Percentiles rank a stretch among this genome's conserved stretches.
Conservation (phyloP, 2,329 filamentous ascomycete genomes). For the Furcasterigmium sp. region DNA sequence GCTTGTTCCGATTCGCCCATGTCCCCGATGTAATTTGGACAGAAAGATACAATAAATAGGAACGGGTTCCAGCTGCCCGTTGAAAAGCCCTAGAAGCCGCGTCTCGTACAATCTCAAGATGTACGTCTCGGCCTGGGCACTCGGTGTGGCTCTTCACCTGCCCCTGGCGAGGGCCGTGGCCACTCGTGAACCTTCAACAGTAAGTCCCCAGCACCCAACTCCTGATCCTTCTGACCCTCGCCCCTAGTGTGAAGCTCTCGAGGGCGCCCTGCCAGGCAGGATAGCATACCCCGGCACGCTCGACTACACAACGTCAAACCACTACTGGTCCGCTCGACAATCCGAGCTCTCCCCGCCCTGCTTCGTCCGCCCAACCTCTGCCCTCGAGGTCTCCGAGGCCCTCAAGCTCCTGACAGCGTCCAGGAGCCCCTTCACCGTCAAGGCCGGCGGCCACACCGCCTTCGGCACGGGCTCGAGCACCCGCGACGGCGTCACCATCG, state of each 20-base stretch:
- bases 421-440: conserved; percentile 36
- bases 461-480: conserved; percentile 33
- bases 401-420: conserved; percentile 15
- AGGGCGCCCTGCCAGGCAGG: conserved; percentile 10
- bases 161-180: too few relatives aligned
- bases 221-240: too few relatives aligned
- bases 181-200: too few relatives aligned
- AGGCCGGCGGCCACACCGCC: conserved; percentile 44
- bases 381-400: conserved; percentile 19
- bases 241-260: conserved; percentile 14
- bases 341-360: conserved; percentile 16
- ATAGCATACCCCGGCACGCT: conserved; percentile 16
- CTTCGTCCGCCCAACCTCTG: conserved; percentile 16
- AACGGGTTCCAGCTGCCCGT: too few relatives aligned
- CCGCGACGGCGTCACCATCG: conserved; percentile 20
- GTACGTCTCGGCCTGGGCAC: too few relatives aligned
- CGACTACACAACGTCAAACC: conserved; percentile 14
- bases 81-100: too few relatives aligned
- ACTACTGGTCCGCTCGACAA: conserved; percentile 26
- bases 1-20: too few relatives aligned
- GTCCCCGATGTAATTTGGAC: too few relatives aligned
- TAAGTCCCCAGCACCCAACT: too few relatives aligned
- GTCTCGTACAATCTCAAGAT: too few relatives aligned
- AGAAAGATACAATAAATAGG: too few relatives aligned
- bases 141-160: too few relatives aligned